phyloP scores from a whole-genome alignment of 1,284 basidiomycete genomes.

The Puccinia horiana region DNA sequence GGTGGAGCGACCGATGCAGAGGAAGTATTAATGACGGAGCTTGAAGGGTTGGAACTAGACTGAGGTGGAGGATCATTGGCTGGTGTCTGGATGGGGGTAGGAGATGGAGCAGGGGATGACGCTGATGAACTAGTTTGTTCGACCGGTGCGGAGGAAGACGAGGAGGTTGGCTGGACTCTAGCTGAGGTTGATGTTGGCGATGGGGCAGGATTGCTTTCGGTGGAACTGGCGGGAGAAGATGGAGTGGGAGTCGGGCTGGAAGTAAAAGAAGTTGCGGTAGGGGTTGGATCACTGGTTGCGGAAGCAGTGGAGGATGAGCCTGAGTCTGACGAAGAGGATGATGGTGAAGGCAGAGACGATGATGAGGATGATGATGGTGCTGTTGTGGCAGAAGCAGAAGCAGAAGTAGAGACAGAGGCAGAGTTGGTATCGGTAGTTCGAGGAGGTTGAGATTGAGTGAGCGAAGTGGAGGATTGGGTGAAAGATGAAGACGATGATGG shows the following conservation, averaged over 20 bases:
- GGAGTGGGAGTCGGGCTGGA: neutral
- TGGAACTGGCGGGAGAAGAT: neutral
- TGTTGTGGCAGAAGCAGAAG: neutral
- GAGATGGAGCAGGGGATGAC: neutral
- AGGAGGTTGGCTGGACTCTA: neutral
- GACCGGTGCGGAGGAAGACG: neutral
- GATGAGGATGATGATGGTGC: neutral
- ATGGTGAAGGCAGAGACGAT: neutral
- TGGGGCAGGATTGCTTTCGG: neutral
- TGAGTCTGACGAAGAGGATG: neutral
- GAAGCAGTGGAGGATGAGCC: neutral
- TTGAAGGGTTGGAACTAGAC: neutral
- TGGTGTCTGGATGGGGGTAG: neutral
- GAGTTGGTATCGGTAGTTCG: slow-evolving; percentile 3
- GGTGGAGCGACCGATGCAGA: neutral
- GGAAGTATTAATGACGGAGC: neutral
- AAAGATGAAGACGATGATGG: neutral
- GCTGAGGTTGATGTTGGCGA: slow-evolving; percentile 12
- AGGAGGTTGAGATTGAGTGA: neutral
- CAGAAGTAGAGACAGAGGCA: neutral
- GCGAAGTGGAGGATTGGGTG: neutral
- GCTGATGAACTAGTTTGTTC: neutral
- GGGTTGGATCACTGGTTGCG: neutral
- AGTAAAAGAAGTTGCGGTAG: neutral
- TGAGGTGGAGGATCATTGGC: neutral